Evolutionary conservation across 2,329 filamentous ascomycete species (phyloP), one percentile per base, ranked within the genome.

Genomic region (Xylariales sp.): DNA sequence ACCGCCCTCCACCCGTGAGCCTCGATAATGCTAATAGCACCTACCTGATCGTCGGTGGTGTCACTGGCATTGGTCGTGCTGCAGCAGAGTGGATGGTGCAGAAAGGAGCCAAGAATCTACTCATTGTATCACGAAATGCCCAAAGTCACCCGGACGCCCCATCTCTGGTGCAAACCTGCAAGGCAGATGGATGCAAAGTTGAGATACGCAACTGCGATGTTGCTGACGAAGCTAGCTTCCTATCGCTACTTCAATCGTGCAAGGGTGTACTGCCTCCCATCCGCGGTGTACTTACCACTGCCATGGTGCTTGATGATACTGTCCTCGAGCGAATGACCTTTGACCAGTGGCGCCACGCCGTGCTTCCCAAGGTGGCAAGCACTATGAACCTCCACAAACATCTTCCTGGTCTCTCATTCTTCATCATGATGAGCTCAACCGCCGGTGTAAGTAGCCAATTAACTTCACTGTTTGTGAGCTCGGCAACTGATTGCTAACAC

Each of bases 21-120:
- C 44, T 53, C 14, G 28, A n/a, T n/a, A n/a, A 45, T 15, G 18
- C 45, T 1, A 34, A 45, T 5, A 49, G 45, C 3, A 48, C 51
- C 3, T 56, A 54, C 28, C 24, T 58, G 3, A 45, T 58, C 19
- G 43, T 49, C 2, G 55, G 55, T 25, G 56, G 56, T 2, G 44
- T 57, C 5, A 55, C 56, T 4, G 56, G 56, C 2, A 37, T 56
- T 1, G 55, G 54, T 10, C 36, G 48, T 13, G 40, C 38, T n/a
- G 38, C 52, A n/a, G 31, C 46, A 2, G 37, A 36, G n/a, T 52
- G 48, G 49, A 45, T 53, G 48, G 49, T 38, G 1, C 29, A 31
- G n/a, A 37, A 31, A 4, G 51, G 51, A 2, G 51, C 51, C 3
- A 48, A 28, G 29, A 30, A 45, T 21, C 28, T 52, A 5, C 31